Evolutionary conservation across 805 yeast genomes (phyloP), one percentile per base, ranked within the genome.

Genomic region (Yamadazyma scolyti): DNA sequence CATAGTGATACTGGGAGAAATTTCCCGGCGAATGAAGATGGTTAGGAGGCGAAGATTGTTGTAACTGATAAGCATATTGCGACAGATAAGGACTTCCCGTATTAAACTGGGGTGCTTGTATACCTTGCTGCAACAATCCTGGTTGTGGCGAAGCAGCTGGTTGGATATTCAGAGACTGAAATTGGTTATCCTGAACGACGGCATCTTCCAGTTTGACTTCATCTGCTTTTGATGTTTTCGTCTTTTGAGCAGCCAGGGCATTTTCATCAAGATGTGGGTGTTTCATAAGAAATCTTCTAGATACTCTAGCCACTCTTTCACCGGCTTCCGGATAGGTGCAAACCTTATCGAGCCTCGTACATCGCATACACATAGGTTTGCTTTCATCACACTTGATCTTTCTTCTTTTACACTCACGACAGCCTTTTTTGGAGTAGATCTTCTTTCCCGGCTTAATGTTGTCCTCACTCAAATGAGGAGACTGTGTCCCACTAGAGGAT

Each of bases 351-450:
- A 63, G 46, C 15, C 65, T 42, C 5, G 51, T 41, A 35, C 70
- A 64, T 36, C 56, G 65, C 46, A 54, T 45, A 39, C 70, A 64
- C 42, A 30, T 46, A 27, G 56, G 64, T 34, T 50, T 58, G 12
- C 40, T 48, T 47, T 64, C 70, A 31, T 62, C 68, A 40, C 70
- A 64, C 35, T 64, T 64, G 36, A 64, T 63, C 35, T 64, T 64
- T n/a, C 70, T 47, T 28, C 69, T 48, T 37, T 63, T 64, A 39
- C 70, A 64, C 36, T 63, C 69, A 16, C 57, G 43, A 40, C 70
- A 64, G 4, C 70, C 70, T 6, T 52, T 54, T 32, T 61, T 60
- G 41, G 57, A 52, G 40, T 64, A 64, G 36, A 47, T 26, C 33
- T 41, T 24, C 13, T 9, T 26, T 16, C 7, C 29, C 25, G 11